These are phyloP conservation scores for Huntiella savannae DNA, from an alignment of 2,329 filamentous ascomycete genomes.

Conservation along the genomic window DNA sequence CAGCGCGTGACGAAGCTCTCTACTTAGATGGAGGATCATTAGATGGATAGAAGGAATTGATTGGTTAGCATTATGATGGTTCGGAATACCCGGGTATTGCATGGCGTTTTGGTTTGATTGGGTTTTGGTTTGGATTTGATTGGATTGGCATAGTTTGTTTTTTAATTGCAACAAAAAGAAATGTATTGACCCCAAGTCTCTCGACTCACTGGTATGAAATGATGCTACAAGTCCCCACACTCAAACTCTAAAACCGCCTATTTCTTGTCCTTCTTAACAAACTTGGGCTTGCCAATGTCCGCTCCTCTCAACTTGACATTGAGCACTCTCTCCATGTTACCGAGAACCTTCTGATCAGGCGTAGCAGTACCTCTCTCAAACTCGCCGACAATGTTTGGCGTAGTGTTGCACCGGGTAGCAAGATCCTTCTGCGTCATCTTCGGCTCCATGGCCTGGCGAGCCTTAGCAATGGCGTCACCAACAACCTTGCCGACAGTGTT, in stretches of 20 bases:
- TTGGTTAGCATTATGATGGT: conserved; percentile 2
- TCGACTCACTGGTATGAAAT: too few species aligned
- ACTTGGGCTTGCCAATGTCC: conserved; percentile 71
- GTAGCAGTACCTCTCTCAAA: conserved; percentile 65
- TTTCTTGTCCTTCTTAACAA: conserved; percentile 41
- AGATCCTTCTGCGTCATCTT: conserved; percentile 90
- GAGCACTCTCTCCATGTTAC: conserved; percentile 62
- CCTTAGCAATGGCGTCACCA: conserved; percentile 62
- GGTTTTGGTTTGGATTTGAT: neutral
- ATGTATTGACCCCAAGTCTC: too few species aligned
- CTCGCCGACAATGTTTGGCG: conserved; percentile 57
- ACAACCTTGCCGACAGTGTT: conserved; percentile 73
- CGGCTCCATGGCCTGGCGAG: conserved; percentile 64
- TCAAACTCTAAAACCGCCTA: neutral
- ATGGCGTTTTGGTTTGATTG: neutral
- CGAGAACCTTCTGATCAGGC: conserved; percentile 70
- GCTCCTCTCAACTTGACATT: conserved; percentile 73
- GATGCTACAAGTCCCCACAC: neutral
- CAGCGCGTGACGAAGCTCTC: conserved; percentile 16
- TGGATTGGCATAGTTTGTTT: conserved; percentile 1
- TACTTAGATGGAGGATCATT: neutral
- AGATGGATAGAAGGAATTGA: conserved; percentile 1
- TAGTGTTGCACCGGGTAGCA: conserved; percentile 79
- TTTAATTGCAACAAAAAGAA: too few species aligned
- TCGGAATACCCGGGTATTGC: conserved; percentile 6